phyloP scores from a whole-genome alignment of 2,329 filamentous ascomycete species.

The Calonectria pauciramosa region DNA sequence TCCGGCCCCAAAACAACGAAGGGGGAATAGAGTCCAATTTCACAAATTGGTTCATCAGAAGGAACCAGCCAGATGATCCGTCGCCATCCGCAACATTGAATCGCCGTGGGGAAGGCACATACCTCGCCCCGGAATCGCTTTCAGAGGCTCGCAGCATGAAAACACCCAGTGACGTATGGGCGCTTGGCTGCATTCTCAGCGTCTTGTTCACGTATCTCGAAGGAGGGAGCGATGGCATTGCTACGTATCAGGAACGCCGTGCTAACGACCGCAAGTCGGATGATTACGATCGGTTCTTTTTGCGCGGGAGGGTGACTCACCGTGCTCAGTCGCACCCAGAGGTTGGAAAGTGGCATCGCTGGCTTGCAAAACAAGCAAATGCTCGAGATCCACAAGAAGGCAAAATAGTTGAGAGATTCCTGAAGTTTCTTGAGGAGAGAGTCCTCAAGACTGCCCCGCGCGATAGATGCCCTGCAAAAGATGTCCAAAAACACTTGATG shows the following conservation, averaged over 20 bases:
- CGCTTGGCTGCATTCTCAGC: neutral
- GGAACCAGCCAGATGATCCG: neutral
- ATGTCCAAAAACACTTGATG: neutral
- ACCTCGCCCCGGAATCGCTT: neutral
- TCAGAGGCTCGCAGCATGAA: neutral
- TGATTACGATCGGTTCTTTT: neutral
- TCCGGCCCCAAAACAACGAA: neutral
- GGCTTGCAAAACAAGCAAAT: neutral
- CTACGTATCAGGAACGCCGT: neutral
- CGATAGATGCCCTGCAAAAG: neutral
- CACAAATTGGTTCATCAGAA: neutral
- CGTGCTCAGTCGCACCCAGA: neutral
- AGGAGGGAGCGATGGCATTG: neutral
- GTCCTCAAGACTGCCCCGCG: neutral
- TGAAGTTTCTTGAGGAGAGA: conserved; percentile 2
- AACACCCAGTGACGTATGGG: neutral
- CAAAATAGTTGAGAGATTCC: neutral
- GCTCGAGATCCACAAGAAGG: neutral
- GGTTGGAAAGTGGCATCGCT: neutral
- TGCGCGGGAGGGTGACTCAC: neutral
- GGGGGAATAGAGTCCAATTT: neutral
- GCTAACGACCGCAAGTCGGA: neutral
- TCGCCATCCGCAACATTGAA: neutral
- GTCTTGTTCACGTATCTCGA: conserved; percentile 10
- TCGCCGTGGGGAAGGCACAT: neutral